Conservation (phyloP, 2,329 filamentous ascomycete species). For the Nemania serpens region DNA sequence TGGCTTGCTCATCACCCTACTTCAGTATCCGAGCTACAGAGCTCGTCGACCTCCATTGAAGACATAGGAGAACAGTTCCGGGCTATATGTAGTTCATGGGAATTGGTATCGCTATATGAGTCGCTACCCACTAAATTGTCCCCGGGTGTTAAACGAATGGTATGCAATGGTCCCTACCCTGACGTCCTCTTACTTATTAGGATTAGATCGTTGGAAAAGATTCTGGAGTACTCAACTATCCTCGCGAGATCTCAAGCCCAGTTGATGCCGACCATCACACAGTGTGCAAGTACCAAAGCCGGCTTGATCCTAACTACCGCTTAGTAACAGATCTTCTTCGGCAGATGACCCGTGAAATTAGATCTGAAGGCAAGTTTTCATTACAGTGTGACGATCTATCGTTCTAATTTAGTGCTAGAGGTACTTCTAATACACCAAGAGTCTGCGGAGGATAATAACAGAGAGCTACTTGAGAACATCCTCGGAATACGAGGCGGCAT, state of each 20-base stretch:
- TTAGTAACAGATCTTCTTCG: background rate
- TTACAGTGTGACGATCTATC: background rate
- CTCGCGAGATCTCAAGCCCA: background rate
- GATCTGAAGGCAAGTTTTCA: background rate
- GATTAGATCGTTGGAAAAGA: slow-evolving; percentile 13
- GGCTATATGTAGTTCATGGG: background rate
- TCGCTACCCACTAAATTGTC: background rate
- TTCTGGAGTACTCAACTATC: slow-evolving; percentile 5
- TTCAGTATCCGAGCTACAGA: background rate
- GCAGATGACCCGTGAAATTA: background rate
- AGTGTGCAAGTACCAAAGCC: slow-evolving; percentile 1
- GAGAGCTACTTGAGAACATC: background rate
- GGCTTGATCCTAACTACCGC: background rate
- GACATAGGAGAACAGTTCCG: background rate
- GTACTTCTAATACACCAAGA: background rate
- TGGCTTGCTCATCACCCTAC: too few species aligned
- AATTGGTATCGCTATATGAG: slow-evolving; percentile 13
- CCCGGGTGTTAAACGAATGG: background rate
- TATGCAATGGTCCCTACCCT: background rate
- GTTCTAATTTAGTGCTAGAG: background rate
- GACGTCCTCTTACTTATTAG: background rate
- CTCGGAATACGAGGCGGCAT: background rate
- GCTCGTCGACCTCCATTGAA: background rate
- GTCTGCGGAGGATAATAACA: background rate
- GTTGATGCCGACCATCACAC: slow-evolving; percentile 10